Percentiles rank a stretch among this genome's conserved stretches.
Conservation (phyloP, 106 monocot genomes). For the Dendrobium nobile region DNA sequence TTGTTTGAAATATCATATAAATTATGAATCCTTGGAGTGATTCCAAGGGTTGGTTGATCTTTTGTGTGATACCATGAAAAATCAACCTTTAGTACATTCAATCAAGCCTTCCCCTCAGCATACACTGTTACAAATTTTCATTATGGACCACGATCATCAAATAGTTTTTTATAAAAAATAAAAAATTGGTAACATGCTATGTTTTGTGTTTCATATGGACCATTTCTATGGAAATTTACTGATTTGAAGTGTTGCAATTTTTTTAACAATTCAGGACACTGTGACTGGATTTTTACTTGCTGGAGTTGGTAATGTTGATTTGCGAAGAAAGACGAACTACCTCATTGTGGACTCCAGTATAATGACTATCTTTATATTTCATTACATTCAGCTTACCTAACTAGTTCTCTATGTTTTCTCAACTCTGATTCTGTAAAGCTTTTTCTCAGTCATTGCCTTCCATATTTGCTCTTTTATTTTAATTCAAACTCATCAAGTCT, state of each 20-base stretch:
- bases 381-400: background rate
- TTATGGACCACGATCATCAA: background rate
- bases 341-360: constrained; percentile 75
- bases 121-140: background rate
- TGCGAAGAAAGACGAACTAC: constrained; percentile 65
- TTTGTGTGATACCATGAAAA: background rate
- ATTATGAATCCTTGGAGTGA: background rate
- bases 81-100: background rate
- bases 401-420: background rate
- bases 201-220: background rate
- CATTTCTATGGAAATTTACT: background rate
- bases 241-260: background rate
- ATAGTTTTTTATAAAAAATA: background rate
- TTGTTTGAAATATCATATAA: background rate
- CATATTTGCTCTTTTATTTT: background rate
- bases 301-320: constrained; percentile 70
- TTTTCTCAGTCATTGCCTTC: background rate
- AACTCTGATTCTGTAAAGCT: background rate
- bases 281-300: constrained; percentile 67
- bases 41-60: background rate
- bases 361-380: background rate
- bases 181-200: background rate
- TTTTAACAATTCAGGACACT: constrained; percentile 36
- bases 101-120: background rate
- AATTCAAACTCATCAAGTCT: background rate